phyloP scores from a whole-genome alignment of 345 rosid genomes.

The Barbarea vulgaris region DNA sequence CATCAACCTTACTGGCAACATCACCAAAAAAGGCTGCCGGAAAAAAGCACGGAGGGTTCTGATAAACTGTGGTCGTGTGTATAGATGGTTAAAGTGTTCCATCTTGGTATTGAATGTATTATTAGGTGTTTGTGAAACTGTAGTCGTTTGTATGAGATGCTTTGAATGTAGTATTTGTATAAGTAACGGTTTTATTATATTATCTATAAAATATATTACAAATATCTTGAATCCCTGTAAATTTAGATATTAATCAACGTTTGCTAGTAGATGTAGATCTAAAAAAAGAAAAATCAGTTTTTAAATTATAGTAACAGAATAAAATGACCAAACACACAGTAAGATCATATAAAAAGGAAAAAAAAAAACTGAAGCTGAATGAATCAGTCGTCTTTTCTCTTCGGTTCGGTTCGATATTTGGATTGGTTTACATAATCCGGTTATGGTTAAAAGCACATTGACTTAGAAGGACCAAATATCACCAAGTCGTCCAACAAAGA shows the following conservation, averaged over 20 bases:
- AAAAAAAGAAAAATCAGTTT: too few relatives aligned
- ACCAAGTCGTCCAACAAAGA: not conserved
- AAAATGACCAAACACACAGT: not conserved
- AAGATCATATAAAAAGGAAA: not conserved
- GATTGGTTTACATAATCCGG: not conserved
- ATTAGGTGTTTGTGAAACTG: slow-evolving; percentile 25
- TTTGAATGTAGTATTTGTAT: slow-evolving; percentile 16
- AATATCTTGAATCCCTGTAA: not conserved
- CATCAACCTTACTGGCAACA: slow-evolving; percentile 29
- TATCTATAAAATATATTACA: slow-evolving; percentile 21
- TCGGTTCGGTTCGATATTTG: not conserved
- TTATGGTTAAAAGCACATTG: not conserved
- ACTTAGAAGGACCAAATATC: not conserved
- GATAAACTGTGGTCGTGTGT: slow-evolving; percentile 31
- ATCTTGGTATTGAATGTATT: slow-evolving; percentile 29
- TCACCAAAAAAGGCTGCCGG: slow-evolving; percentile 41
- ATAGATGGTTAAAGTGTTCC: slow-evolving; percentile 35
- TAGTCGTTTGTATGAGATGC: slow-evolving; percentile 37
- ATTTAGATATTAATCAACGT: not conserved
- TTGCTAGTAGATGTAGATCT: too few relatives aligned
- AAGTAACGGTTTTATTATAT: slow-evolving; percentile 8
- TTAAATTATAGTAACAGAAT: not conserved
- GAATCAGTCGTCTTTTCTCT: not conserved
- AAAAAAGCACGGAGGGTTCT: slow-evolving; percentile 42
- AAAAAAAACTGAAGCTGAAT: not conserved